Conservation (phyloP, 2,329 filamentous ascomycete species). For the Penicillium sp. region DNA sequence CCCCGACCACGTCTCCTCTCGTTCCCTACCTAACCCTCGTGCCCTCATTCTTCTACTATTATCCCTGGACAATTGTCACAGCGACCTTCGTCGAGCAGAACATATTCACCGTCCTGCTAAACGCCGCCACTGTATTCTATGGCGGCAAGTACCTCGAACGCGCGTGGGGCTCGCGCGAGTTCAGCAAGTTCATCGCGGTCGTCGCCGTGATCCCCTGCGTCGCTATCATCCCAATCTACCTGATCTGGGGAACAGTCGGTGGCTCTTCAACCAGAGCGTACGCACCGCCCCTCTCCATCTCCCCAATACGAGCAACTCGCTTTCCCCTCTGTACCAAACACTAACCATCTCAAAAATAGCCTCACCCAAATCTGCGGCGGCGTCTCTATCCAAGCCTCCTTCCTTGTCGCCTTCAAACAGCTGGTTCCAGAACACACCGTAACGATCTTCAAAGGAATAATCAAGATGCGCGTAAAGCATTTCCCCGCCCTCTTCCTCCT, state of each 20-base stretch:
- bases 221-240: conserved; percentile 68
- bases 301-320: not conserved
- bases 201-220: conserved; percentile 77
- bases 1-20: conserved; percentile 52
- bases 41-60: conserved; percentile 76
- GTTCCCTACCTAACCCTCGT: conserved; percentile 86
- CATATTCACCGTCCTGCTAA: conserved; percentile 77
- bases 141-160: conserved; percentile 93
- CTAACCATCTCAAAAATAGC: conserved; percentile 44
- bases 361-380: conserved; percentile 83
- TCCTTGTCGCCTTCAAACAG: conserved; percentile 96
- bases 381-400: conserved; percentile 83
- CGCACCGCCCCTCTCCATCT: not conserved
- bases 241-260: conserved; percentile 68
- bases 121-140: conserved; percentile 77
- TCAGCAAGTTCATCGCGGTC: conserved; percentile 83
- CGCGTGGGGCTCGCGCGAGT: conserved; percentile 89
- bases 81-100: conserved; percentile 91
- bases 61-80: conserved; percentile 89
- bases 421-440: conserved; percentile 96
- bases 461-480: conserved; percentile 84
- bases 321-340: not conserved
- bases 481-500: conserved; percentile 73
- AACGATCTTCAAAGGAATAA: conserved; percentile 80
- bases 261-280: conserved; percentile 40